These are phyloP conservation scores for Beauveria scarabaeidicola DNA, from an alignment of 2,329 filamentous ascomycete species.

Conservation along the genomic window DNA sequence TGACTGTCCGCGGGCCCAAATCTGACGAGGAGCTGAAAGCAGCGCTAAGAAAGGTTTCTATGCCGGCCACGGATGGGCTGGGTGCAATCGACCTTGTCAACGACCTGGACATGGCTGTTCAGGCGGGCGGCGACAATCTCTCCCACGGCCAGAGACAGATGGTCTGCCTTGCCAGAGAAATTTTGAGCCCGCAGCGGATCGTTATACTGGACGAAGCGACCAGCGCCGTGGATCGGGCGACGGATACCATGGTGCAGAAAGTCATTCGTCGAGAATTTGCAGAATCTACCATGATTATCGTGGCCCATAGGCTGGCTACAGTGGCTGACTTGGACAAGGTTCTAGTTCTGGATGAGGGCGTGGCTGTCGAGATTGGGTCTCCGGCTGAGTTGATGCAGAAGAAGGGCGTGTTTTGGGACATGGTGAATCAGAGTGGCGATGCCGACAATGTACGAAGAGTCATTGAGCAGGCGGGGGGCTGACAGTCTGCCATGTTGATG, in stretches of 20 bases:
- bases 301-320: constrained; percentile 11
- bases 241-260: constrained; percentile 9
- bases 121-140: constrained; percentile 1
- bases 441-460: background rate
- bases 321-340: constrained; percentile 11
- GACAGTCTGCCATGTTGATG: background rate
- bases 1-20: background rate
- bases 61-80: background rate
- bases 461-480: background rate
- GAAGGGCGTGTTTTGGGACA: constrained; percentile 7
- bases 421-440: constrained; percentile 7
- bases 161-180: constrained; percentile 10
- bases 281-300: constrained; percentile 7
- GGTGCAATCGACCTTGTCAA: background rate
- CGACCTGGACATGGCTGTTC: constrained; percentile 1
- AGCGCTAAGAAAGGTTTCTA: background rate
- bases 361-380: background rate
- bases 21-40: background rate
- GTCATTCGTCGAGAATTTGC: constrained; percentile 8
- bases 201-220: constrained; percentile 13
- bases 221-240: constrained; percentile 9
- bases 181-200: constrained; percentile 4
- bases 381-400: background rate
- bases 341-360: constrained; percentile 9
- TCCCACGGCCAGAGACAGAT: constrained; percentile 12